Percentiles rank a stretch among this genome's conserved stretches.
phyloP scores from a whole-genome alignment of 495 filamentous ascomycete species.

The Aspergillus egyptiacus region DNA sequence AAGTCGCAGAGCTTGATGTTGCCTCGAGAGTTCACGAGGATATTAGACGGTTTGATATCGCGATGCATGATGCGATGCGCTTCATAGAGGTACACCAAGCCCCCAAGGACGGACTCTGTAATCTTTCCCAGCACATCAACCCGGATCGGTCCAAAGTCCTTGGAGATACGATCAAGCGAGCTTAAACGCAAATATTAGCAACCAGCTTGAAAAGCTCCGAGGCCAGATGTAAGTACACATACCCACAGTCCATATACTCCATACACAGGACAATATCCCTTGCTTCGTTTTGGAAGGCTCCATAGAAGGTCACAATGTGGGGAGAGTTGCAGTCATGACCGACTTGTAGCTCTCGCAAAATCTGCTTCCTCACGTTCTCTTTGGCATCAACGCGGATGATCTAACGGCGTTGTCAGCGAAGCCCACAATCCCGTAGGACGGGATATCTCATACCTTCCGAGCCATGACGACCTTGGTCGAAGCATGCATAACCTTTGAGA shows the following conservation, averaged over 20 bases:
- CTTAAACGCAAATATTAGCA: constrained; percentile 25
- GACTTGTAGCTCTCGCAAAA: constrained; percentile 91
- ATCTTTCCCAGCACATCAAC: constrained; percentile 99
- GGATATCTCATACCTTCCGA: constrained; percentile 65
- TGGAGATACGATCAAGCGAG: constrained; percentile 89
- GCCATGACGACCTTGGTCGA: constrained; percentile 96
- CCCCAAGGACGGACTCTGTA: constrained; percentile 90
- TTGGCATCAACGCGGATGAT: constrained; percentile 98
- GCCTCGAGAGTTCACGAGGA: constrained; percentile 88
- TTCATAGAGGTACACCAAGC: constrained; percentile 89
- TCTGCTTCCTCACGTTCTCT: constrained; percentile 90
- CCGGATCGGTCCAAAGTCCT: constrained; percentile 87
- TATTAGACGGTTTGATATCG: constrained; percentile 97
- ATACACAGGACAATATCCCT: constrained; percentile 99
- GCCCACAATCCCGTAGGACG: not conserved
- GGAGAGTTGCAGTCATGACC: constrained; percentile 97
- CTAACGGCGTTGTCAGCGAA: constrained; percentile 41
- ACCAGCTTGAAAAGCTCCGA: not conserved
- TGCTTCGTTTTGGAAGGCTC: constrained; percentile 90
- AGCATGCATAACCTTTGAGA: constrained; percentile 94
- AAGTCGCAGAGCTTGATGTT: constrained; percentile 98
- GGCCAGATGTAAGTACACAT: constrained; percentile 26
- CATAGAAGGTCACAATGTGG: constrained; percentile 95
- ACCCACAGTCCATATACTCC: constrained; percentile 99
- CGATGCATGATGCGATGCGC: constrained; percentile 96